Evolutionary conservation across 768 basidiomycete genomes (phyloP).

Genomic region (Melanogaster broomeanus): DNA sequence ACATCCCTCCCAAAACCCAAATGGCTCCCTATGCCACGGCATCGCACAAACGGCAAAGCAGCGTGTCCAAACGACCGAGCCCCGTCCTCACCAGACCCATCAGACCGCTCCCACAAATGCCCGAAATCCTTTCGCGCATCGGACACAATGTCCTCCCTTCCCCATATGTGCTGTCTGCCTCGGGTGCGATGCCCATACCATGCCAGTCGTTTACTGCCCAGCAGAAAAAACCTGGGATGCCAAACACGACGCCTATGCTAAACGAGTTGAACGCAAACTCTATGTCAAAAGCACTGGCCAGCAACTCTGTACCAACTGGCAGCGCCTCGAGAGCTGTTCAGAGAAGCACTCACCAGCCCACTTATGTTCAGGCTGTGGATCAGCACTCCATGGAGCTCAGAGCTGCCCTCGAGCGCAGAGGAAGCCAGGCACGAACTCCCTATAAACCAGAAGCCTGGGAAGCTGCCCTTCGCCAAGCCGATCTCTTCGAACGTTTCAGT

Average conservation of each 20-base stretch:
- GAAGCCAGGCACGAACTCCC: background rate
- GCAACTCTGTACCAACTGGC: background rate
- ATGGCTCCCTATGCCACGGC: background rate
- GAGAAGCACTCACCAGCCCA: background rate
- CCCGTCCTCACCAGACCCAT: background rate
- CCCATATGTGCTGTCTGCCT: background rate
- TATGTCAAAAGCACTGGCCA: background rate
- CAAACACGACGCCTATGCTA: background rate
- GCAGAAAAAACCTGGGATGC: background rate
- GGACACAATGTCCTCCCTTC: background rate
- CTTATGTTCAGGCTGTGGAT: slow-evolving; percentile 4
- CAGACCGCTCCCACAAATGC: background rate
- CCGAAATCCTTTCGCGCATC: background rate
- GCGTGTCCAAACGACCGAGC: background rate
- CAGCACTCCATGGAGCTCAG: slow-evolving; percentile 2
- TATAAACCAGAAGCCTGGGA: slow-evolving; percentile 4
- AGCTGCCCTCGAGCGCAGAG: slow-evolving; percentile 9
- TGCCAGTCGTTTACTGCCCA: background rate
- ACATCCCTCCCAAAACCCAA: too few relatives aligned
- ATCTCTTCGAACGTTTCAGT: background rate
- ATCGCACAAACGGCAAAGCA: background rate
- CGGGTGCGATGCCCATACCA: background rate
- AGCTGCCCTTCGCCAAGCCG: background rate
- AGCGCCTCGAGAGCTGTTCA: background rate
- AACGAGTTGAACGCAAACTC: background rate